phyloP scores from a whole-genome alignment of 163 green algal species.

The Coccomyxa subellipsoidea region DNA sequence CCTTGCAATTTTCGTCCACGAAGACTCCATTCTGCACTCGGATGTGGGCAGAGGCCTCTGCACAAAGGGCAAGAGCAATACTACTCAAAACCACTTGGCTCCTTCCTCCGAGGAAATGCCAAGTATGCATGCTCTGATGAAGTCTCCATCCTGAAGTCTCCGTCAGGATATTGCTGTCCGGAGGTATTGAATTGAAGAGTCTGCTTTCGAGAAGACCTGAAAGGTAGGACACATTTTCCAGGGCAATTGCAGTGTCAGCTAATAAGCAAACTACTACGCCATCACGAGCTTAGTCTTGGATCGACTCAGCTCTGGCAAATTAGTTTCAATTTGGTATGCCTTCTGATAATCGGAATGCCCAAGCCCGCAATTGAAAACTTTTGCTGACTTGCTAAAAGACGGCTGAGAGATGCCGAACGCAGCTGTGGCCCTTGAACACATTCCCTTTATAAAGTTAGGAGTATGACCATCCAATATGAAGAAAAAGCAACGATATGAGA shows the following conservation, averaged over 20 bases:
- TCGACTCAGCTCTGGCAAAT: no score
- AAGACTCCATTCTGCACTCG: neutral
- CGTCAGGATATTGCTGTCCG: neutral
- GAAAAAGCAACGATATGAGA: neutral
- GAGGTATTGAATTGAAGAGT: neutral
- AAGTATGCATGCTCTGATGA: no score
- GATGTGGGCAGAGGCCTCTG: neutral
- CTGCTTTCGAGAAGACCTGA: neutral
- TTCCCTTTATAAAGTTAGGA: no score
- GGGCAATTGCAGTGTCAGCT: neutral
- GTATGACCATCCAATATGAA: neutral
- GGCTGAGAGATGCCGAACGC: neutral
- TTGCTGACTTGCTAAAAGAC: neutral
- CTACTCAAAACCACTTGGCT: neutral
- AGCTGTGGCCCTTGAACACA: no score
- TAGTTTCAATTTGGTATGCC: no score
- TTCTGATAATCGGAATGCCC: no score
- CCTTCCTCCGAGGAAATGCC: no score
- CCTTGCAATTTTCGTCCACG: conserved; percentile 11
- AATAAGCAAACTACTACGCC: neutral
- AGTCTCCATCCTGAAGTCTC: neutral
- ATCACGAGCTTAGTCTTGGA: neutral
- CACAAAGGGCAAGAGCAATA: neutral
- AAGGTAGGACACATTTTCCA: neutral
- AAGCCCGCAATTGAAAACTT: no score